These are phyloP conservation scores for Candida wancherniae DNA, from an alignment of 805 yeast genomes.

Conservation along the genomic window DNA sequence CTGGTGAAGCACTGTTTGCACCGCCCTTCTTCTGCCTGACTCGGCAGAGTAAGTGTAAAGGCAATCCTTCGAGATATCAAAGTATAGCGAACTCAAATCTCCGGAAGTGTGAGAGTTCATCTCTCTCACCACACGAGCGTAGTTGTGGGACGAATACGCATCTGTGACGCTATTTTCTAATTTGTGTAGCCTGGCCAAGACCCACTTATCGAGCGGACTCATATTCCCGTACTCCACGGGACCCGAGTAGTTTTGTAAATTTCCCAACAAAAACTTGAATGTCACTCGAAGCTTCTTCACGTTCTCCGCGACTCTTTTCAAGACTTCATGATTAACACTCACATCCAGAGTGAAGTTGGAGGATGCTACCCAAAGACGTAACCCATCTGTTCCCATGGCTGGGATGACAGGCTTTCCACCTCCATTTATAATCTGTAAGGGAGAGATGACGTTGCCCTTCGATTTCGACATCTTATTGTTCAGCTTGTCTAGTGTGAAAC, in stretches of 20 bases:
- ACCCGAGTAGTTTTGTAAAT: conserved; percentile 44
- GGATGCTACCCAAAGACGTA: conserved; percentile 86
- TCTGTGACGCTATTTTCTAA: conserved; percentile 40
- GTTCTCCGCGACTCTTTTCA: conserved; percentile 73
- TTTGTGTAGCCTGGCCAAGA: conserved; percentile 49
- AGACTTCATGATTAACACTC: conserved; percentile 62
- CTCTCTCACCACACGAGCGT: conserved; percentile 62
- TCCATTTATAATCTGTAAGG: conserved; percentile 64
- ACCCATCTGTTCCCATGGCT: conserved; percentile 82
- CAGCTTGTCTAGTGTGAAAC: conserved; percentile 81
- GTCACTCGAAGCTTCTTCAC: conserved; percentile 80
- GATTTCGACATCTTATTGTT: conserved; percentile 94
- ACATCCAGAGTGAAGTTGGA: conserved; percentile 83
- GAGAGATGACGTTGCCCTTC: conserved; percentile 74
- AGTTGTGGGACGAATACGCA: conserved; percentile 56
- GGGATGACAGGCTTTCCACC: conserved; percentile 43
- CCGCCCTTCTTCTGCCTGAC: conserved; percentile 49
- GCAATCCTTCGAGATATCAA: conserved; percentile 80
- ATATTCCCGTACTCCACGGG: conserved; percentile 35
- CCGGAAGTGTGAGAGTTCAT: conserved; percentile 69
- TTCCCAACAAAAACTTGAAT: conserved; percentile 77
- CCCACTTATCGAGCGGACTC: conserved; percentile 53
- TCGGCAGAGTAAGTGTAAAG: conserved; percentile 62
- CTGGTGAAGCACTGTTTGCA: conserved; percentile 62
- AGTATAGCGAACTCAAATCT: conserved; percentile 76